Evolutionary conservation across 2,329 filamentous ascomycete genomes (phyloP).

Genomic region (Neofusicoccum parvum): DNA sequence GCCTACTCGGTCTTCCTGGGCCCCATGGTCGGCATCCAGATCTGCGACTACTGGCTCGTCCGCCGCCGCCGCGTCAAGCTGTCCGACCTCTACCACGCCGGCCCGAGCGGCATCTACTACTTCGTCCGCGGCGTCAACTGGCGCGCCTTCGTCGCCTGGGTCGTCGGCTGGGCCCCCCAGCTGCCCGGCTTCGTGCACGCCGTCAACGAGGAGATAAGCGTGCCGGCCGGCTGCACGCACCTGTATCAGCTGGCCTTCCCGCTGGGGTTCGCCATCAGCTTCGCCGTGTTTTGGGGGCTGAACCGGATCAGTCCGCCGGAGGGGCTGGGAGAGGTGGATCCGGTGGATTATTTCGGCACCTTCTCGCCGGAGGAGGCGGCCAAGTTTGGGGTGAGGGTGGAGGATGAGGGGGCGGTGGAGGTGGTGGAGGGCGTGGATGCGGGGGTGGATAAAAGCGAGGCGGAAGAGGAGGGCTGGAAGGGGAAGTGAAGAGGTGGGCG

Average conservation of each 20-base stretch:
- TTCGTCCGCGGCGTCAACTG: constrained; percentile 49
- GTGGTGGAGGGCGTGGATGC: background rate
- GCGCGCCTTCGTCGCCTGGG: constrained; percentile 32
- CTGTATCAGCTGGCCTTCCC: background rate
- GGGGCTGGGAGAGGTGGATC: constrained; percentile 47
- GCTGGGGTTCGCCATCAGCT: constrained; percentile 44
- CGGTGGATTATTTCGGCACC: constrained; percentile 49
- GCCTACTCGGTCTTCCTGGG: constrained; percentile 52
- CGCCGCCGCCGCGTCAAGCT: constrained; percentile 44
- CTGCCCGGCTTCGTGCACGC: background rate
- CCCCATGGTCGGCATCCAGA: constrained; percentile 50
- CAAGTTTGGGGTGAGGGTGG: constrained; percentile 41
- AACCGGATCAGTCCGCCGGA: constrained; percentile 45
- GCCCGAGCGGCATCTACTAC: constrained; percentile 45
- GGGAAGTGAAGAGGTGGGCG: background rate
- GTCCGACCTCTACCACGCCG: constrained; percentile 45
- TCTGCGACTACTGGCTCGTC: constrained; percentile 51
- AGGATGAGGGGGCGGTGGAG: constrained; percentile 21
- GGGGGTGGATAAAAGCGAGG: background rate
- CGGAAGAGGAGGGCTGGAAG: background rate
- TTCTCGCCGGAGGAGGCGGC: constrained; percentile 48
- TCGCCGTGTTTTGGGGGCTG: constrained; percentile 32
- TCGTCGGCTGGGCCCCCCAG: background rate
- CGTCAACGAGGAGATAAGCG: constrained; percentile 4
- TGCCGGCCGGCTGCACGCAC: background rate